These are phyloP conservation scores for Phytophthora citrophthora DNA, from an alignment of 352 stramenopile species.

Conservation along the genomic window DNA sequence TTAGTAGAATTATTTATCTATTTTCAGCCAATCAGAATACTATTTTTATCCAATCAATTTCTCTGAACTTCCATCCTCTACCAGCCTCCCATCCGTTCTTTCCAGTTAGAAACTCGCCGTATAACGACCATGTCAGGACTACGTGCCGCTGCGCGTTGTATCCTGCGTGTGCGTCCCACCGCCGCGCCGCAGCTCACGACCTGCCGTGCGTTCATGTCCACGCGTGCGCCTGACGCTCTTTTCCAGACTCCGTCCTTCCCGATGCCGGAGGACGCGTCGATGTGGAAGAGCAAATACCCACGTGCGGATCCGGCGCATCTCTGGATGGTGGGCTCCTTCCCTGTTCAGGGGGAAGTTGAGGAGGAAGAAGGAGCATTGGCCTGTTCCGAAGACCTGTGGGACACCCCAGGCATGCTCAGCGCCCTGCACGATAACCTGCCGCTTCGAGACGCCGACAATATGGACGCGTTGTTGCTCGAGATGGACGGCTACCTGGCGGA, in stretches of 20 bases:
- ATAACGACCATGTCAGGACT: constrained; percentile 26
- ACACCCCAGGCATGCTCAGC: constrained; percentile 85
- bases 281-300: constrained; percentile 69
- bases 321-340: constrained; percentile 83
- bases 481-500: constrained; percentile 83
- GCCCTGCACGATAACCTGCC: constrained; percentile 64
- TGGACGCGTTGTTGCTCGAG: constrained; percentile 68
- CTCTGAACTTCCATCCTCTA: constrained; percentile 1
- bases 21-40: constrained; percentile 10
- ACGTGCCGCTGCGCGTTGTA: constrained; percentile 31
- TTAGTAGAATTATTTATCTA: not conserved
- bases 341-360: constrained; percentile 39
- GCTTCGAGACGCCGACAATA: constrained; percentile 51
- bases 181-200: constrained; percentile 18
- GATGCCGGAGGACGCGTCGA: constrained; percentile 56
- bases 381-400: constrained; percentile 71
- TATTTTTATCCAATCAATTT: too few species aligned
- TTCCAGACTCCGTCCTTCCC: constrained; percentile 76
- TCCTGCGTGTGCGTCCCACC: constrained; percentile 11
- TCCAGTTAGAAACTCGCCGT: constrained; percentile 22
- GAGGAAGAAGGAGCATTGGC: constrained; percentile 36
- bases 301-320: constrained; percentile 66
- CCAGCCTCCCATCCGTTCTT: constrained; percentile 34
- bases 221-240: constrained; percentile 53
- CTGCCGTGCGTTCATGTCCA: constrained; percentile 74